Conservation (phyloP, 768 basidiomycete genomes). For the Rhodotorula sphaerocarpa region DNA sequence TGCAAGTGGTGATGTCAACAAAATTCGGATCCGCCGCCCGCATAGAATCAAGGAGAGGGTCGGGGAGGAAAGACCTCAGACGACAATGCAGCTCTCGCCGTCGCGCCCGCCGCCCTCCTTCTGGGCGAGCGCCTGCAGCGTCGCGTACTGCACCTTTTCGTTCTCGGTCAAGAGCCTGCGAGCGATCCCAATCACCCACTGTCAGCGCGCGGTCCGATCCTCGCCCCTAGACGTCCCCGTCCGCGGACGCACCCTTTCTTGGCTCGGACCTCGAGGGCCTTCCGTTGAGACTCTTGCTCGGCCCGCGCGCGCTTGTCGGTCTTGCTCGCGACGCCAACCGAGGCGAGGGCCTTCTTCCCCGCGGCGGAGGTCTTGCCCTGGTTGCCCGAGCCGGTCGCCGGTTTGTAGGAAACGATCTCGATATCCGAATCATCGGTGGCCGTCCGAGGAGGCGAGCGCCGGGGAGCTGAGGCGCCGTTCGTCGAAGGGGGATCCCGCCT, state of each 20-base stretch:
- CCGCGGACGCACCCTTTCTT: slow-evolving; percentile 28
- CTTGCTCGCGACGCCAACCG: not conserved
- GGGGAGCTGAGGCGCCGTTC: slow-evolving; percentile 7
- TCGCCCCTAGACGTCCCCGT: too few relatives aligned
- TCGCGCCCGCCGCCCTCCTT: not conserved
- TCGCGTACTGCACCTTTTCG: slow-evolving; percentile 35
- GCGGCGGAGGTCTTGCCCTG: not conserved
- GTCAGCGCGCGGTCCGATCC: too few relatives aligned
- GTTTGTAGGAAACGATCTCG: slow-evolving; percentile 10
- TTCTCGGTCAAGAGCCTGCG: slow-evolving; percentile 32
- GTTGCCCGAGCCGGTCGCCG: not conserved
- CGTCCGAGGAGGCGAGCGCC: slow-evolving; percentile 8
- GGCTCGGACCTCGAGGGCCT: slow-evolving; percentile 33
- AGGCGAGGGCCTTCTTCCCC: slow-evolving; percentile 7
- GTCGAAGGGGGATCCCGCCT: not conserved
- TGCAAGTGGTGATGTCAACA: not conserved
- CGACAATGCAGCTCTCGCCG: not conserved
- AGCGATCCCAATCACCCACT: too few relatives aligned
- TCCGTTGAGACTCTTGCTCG: slow-evolving; percentile 23
- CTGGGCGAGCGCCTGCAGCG: slow-evolving; percentile 24
- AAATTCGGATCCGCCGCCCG: too few relatives aligned
- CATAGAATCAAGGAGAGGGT: not conserved
- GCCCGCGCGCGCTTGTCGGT: slow-evolving; percentile 19
- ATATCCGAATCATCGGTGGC: slow-evolving; percentile 24
- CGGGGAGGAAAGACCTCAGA: not conserved